These are phyloP conservation scores for Lactarius hatsudake DNA, from an alignment of 768 basidiomycete genomes.

Conservation along the genomic window DNA sequence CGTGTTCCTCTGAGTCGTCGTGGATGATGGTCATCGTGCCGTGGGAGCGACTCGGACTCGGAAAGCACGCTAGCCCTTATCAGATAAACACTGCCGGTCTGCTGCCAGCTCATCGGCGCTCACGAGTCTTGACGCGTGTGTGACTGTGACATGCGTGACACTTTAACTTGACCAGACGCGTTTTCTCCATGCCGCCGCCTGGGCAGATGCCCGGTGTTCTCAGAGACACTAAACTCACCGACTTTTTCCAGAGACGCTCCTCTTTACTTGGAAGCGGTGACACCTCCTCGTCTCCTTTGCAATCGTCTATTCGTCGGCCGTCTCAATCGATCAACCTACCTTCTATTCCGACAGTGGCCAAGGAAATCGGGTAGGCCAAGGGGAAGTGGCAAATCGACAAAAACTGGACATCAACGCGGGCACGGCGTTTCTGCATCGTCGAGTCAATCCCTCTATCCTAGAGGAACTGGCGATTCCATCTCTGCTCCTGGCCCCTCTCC, in stretches of 20 bases:
- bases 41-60: neutral
- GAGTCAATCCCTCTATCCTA: neutral
- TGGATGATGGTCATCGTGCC: neutral
- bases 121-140: constrained; percentile 1
- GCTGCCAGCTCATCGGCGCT: neutral
- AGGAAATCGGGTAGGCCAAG: constrained; percentile 27
- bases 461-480: neutral
- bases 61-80: neutral
- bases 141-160: neutral
- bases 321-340: neutral
- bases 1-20: constrained; percentile 9
- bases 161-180: constrained; percentile 7
- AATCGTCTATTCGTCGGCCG: neutral
- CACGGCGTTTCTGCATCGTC: neutral
- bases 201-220: constrained; percentile 4
- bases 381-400: constrained; percentile 30
- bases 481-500: neutral
- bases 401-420: constrained; percentile 18
- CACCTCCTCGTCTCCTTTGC: neutral
- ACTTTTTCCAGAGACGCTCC: constrained; percentile 18
- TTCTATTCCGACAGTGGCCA: neutral
- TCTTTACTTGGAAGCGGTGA: neutral
- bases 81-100: neutral
- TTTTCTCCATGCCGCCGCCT: neutral
- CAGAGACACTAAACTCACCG: constrained; percentile 21